These are phyloP conservation scores for Cladochytrium replicatum DNA, from an alignment of 192 early-diverging fungal genomes.

Conservation along the genomic window DNA sequence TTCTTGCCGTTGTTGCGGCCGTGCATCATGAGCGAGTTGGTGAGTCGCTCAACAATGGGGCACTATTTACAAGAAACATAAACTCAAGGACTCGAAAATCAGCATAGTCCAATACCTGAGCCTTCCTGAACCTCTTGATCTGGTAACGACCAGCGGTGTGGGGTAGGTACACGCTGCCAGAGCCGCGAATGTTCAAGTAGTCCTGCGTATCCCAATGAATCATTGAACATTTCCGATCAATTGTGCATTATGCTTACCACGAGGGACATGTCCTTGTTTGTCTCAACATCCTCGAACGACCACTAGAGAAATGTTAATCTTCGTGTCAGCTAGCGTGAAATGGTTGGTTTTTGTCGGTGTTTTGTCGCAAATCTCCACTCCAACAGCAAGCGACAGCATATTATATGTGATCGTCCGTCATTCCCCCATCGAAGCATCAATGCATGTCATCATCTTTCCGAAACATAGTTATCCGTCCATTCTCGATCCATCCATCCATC, in stretches of 20 bases:
- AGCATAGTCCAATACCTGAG: conserved; percentile 49
- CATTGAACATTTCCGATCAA: no score
- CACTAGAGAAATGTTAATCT: no score
- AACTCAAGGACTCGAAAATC: neutral
- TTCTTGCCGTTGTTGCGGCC: conserved; percentile 99
- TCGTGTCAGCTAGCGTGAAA: no score
- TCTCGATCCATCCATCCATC: conserved; percentile 7
- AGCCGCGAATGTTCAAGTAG: conserved; percentile 5
- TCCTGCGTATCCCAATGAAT: no score
- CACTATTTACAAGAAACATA: conserved; percentile 41
- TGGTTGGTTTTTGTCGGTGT: no score
- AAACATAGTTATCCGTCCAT: neutral
- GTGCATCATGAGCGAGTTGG: conserved; percentile 99
- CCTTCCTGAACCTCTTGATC: conserved; percentile 93
- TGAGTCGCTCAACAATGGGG: conserved; percentile 95
- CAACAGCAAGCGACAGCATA: neutral
- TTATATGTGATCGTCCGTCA: conserved; percentile 1
- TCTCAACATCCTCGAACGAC: conserved; percentile 39
- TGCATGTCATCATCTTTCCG: conserved; percentile 3
- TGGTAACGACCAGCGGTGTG: conserved; percentile 99
- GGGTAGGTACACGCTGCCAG: conserved; percentile 81
- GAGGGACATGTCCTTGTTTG: conserved; percentile 40
- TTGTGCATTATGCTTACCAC: conserved; percentile 7
- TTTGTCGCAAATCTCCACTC: no score
- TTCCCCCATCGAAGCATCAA: neutral